Evolutionary conservation across 208 protist species (phyloP).

Genomic region (Naegleria lovaniensis): DNA sequence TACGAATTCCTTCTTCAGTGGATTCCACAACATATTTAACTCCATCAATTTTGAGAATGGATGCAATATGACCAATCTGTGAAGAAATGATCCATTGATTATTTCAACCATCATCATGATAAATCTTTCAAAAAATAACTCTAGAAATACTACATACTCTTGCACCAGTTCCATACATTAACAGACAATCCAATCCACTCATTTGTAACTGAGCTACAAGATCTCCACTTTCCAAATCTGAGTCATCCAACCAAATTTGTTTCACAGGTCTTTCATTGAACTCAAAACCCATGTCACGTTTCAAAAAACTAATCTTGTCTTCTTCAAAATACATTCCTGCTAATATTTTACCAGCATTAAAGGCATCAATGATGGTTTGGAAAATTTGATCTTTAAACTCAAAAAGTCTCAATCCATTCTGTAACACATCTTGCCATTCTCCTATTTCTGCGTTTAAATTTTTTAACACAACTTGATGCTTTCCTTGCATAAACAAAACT

Average conservation of each 20-base stretch:
- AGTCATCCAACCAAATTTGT: neutral
- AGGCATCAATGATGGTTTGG: constrained; percentile 11
- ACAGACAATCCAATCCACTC: constrained; percentile 3
- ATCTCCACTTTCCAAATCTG: neutral
- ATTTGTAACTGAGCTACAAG: neutral
- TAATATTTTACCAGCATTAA: neutral
- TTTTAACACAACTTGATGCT: neutral
- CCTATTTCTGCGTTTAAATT: neutral
- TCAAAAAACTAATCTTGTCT: constrained; percentile 19
- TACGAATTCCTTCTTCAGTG: neutral
- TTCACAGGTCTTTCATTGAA: constrained; percentile 18
- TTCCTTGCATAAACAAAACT: neutral
- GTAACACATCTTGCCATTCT: neutral
- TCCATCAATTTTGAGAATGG: neutral
- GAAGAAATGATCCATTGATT: too few species aligned
- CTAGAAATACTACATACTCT: too few species aligned
- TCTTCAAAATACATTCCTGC: constrained; percentile 4
- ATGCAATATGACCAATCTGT: constrained; percentile 12
- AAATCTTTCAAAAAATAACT: too few species aligned
- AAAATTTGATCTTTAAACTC: constrained; percentile 6
- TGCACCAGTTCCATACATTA: constrained; percentile 20
- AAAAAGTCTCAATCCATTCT: neutral
- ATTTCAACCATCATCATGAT: too few species aligned
- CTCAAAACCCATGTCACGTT: neutral
- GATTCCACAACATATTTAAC: neutral